Evolutionary conservation across 1,284 basidiomycete species (phyloP), one percentile per base, ranked within the genome.

Genomic region (Puccinia triticina): DNA sequence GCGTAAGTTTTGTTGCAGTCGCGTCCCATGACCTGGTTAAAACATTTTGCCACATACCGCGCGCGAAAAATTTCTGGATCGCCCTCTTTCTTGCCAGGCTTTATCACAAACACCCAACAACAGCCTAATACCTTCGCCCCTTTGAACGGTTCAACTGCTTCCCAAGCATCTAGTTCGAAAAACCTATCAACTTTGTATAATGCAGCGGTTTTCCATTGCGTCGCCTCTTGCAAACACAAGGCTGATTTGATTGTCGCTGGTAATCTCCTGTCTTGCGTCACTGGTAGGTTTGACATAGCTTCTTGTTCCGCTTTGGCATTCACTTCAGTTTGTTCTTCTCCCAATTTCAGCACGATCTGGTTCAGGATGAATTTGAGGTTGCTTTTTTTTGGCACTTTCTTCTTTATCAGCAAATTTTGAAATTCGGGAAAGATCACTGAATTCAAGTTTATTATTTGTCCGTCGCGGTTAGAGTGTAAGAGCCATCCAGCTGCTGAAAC

Each of bases 1-100:
- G 71, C 34, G 34, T 71, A 81, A 0, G n/a, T 73, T 26, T 71
- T 29, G 29, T 57, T 29, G 46, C 43, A 73, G 43, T 81, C 78
- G 23, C 48, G 12, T 2, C 78, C 78, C 1, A 59, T 32, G 26
- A 26, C 18, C 34, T 81, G 50, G 16, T 32, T 61, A 64, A 46
- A 81, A 2, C 78, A 69, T 34, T 73, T 69, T 40, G 55, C 55
- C 5, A 59, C 55, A 12, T 59, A 59, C 5, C 55, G 2, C 8
- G 55, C n/a, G 8, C 59, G 32, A 37, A 34, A 61, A 34, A 21
- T 61, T 37, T 61, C 59, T 7, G 55, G 10, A n/a, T 26, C 21
- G n/a, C 26, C 40, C 12, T 43, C 40, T 29, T 26, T 11, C 26
- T 59, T 16, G 55, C 26, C 7, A n/a, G n/a, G 55, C 26, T 59